Evolutionary conservation across 1,139 yeast genomes (phyloP).

Genomic region (Yamadazyma diospyri): DNA sequence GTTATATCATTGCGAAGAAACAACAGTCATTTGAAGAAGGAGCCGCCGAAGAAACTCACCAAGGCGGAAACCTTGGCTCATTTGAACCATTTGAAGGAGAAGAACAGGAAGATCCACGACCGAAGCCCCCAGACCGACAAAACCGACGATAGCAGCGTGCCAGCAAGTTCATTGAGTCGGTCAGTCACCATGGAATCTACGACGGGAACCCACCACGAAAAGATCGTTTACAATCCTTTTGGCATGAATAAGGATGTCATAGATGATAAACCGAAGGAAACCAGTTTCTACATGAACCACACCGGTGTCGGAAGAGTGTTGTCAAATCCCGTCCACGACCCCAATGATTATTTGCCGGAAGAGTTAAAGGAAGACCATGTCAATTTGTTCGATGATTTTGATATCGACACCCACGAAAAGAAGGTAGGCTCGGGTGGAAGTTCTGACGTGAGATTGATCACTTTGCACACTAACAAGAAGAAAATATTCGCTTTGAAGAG

Average conservation of each 20-base stretch:
- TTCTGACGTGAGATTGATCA: conserved; percentile 56
- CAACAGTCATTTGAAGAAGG: conserved; percentile 14
- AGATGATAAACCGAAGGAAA: conserved; percentile 33
- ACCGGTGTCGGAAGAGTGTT: conserved; percentile 39
- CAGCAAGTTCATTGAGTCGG: not conserved
- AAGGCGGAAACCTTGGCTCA: conserved; percentile 42
- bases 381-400: conserved; percentile 56
- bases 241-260: conserved; percentile 39
- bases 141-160: conserved; percentile 1
- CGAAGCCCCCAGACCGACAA: conserved; percentile 9
- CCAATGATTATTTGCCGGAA: conserved; percentile 60
- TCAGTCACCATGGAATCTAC: not conserved
- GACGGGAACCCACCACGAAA: conserved; percentile 20
- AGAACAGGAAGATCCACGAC: conserved; percentile 20
- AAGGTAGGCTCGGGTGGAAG: conserved; percentile 73
- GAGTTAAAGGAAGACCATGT: conserved; percentile 50
- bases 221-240: conserved; percentile 45
- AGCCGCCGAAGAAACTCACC: conserved; percentile 25
- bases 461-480: conserved; percentile 39
- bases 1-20: conserved; percentile 27
- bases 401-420: conserved; percentile 45
- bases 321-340: conserved; percentile 64
- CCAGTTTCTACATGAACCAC: conserved; percentile 36
- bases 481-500: conserved; percentile 57
- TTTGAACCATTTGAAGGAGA: conserved; percentile 30